Evolutionary conservation across 495 filamentous ascomycete species (phyloP).

Genomic region (Hypoxylon intermedium): DNA sequence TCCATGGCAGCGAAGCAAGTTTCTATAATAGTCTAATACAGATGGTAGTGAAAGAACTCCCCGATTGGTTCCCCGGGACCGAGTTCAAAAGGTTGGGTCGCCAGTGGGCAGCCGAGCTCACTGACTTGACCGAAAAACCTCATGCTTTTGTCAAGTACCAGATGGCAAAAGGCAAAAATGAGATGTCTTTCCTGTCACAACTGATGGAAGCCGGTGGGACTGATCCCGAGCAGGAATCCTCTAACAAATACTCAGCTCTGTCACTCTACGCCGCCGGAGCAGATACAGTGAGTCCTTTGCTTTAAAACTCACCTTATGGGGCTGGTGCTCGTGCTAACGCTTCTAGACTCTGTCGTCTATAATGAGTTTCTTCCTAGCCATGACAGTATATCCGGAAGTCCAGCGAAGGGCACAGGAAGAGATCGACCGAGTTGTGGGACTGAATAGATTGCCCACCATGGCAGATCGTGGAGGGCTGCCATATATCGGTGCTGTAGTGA

Average conservation of each 20-base stretch:
- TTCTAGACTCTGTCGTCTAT: slow-evolving; percentile 46
- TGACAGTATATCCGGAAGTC: slow-evolving; percentile 50
- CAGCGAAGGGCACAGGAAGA: slow-evolving; percentile 54
- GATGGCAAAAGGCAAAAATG: slow-evolving; percentile 44
- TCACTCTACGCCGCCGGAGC: slow-evolving; percentile 57
- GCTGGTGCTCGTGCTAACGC: slow-evolving; percentile 1
- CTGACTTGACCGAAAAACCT: slow-evolving; percentile 42
- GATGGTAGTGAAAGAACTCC: slow-evolving; percentile 48
- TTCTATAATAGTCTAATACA: not conserved
- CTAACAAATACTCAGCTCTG: slow-evolving; percentile 54
- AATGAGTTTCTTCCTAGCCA: slow-evolving; percentile 57
- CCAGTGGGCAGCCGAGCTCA: slow-evolving; percentile 38
- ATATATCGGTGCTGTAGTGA: slow-evolving; percentile 52
- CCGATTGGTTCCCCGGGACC: slow-evolving; percentile 58
- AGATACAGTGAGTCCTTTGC: slow-evolving; percentile 45
- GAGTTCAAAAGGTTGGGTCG: slow-evolving; percentile 51
- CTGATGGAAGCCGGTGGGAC: slow-evolving; percentile 40
- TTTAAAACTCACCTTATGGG: not conserved
- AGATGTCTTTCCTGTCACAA: slow-evolving; percentile 50
- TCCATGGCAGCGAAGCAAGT: not conserved
- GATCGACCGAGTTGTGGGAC: slow-evolving; percentile 58
- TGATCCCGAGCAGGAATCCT: slow-evolving; percentile 41
- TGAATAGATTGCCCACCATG: slow-evolving; percentile 50
- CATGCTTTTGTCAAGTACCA: slow-evolving; percentile 56
- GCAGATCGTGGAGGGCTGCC: slow-evolving; percentile 52